Evolutionary conservation across 805 yeast genomes (phyloP).

Genomic region (Gaillardinia entomophila): DNA sequence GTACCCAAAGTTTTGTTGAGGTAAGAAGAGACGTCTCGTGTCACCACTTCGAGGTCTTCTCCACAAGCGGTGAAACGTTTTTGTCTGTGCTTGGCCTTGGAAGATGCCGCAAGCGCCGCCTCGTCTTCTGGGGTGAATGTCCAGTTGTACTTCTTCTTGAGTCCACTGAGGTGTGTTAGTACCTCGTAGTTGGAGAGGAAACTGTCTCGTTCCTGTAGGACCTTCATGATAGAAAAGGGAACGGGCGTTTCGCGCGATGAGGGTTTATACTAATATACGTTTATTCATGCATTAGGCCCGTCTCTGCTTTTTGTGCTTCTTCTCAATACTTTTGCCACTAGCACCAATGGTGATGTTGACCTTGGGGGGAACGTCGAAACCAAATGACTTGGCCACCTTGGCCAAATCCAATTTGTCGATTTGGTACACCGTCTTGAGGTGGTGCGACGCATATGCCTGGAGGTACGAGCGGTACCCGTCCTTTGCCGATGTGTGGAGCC

Average conservation of each 20-base stretch:
- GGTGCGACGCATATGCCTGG: constrained; percentile 97
- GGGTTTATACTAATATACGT: too few relatives aligned
- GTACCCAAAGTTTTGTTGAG: constrained; percentile 24
- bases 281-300: constrained; percentile 16
- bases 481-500: constrained; percentile 92
- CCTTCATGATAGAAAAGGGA: constrained; percentile 28
- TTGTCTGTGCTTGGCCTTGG: constrained; percentile 4
- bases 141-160: constrained; percentile 46
- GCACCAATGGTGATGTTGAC: constrained; percentile 95
- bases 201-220: constrained; percentile 47
- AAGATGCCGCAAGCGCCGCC: constrained; percentile 8
- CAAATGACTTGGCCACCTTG: constrained; percentile 93
- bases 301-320: constrained; percentile 41
- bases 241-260: too few relatives aligned
- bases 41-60: constrained; percentile 42
- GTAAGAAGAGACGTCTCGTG: constrained; percentile 42
- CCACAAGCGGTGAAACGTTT: constrained; percentile 36
- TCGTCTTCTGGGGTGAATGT: constrained; percentile 29
- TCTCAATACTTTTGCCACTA: constrained; percentile 62
- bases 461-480: constrained; percentile 96
- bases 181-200: constrained; percentile 67
- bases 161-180: constrained; percentile 43
- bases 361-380: constrained; percentile 93
- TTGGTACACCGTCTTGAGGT: constrained; percentile 91
- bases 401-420: constrained; percentile 91